These are phyloP conservation scores for Tuctoria greenei DNA, from an alignment of 176 grass and related monocot species.

Conservation along the genomic window DNA sequence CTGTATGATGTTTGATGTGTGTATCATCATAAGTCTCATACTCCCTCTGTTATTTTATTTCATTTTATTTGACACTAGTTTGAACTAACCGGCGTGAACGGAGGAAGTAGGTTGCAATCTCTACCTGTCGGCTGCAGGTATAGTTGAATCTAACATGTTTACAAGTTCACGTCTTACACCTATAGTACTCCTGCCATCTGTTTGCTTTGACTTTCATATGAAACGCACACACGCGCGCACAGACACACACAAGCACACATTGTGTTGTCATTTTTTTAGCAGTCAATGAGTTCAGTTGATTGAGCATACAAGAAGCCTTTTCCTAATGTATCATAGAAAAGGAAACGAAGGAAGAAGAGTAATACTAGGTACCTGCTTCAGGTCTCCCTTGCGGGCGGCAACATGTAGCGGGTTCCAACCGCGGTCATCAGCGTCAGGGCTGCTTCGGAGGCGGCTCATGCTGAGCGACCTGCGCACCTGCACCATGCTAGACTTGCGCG, in stretches of 20 bases:
- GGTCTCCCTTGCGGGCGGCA: constrained; percentile 73
- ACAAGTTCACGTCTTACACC: not conserved
- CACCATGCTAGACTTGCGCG: constrained; percentile 37
- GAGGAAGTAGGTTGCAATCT: not conserved
- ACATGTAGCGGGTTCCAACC: constrained; percentile 88
- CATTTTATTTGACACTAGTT: too few species aligned
- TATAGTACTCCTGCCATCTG: constrained; percentile 32
- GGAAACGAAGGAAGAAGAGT: not conserved
- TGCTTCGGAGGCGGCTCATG: constrained; percentile 22
- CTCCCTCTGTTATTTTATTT: too few species aligned
- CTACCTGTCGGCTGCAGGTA: not conserved
- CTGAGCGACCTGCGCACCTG: constrained; percentile 48
- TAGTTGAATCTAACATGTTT: not conserved
- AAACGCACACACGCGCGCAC: too few species aligned
- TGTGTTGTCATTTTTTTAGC: not conserved
- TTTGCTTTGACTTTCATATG: not conserved
- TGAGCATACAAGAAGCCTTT: not conserved
- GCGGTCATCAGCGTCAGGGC: constrained; percentile 25
- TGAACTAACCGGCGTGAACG: too few species aligned
- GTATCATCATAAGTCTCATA: too few species aligned
- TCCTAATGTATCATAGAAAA: too few species aligned
- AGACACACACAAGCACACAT: too few species aligned
- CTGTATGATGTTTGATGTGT: too few species aligned
- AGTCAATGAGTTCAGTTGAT: not conserved
- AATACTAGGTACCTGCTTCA: constrained; percentile 67